Conservation (phyloP, 306 rosid genomes). For the Malus orientalis region DNA sequence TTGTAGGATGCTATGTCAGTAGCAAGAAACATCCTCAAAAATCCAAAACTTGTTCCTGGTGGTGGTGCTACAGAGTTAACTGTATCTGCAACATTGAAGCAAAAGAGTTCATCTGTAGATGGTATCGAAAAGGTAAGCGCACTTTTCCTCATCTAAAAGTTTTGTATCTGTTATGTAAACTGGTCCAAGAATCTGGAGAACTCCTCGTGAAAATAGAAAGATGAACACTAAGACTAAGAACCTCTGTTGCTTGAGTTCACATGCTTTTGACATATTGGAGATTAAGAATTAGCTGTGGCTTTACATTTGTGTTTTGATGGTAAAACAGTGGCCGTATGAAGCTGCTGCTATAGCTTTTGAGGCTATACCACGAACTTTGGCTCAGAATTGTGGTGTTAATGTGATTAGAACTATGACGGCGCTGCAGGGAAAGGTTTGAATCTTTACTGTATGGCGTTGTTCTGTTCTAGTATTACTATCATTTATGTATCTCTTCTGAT, state of each 20-base stretch:
- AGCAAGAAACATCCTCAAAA: conserved; percentile 80
- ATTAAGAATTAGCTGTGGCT: neutral
- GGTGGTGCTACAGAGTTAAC: conserved; percentile 97
- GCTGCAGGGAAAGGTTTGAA: conserved; percentile 82
- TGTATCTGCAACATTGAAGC: conserved; percentile 87
- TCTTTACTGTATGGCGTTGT: neutral
- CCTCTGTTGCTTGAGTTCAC: neutral
- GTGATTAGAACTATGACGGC: conserved; percentile 96
- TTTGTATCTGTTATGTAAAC: neutral
- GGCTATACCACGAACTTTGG: conserved; percentile 93
- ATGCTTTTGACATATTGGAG: neutral
- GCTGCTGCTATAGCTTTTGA: conserved; percentile 98
- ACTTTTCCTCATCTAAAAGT: neutral
- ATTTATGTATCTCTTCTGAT: neutral
- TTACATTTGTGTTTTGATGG: conserved; percentile 4
- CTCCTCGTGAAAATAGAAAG: neutral
- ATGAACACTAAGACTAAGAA: neutral
- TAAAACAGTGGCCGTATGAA: conserved; percentile 93
- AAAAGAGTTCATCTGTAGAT: conserved; percentile 89
- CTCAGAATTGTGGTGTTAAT: conserved; percentile 96
- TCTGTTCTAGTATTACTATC: neutral
- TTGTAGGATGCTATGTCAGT: conserved; percentile 91
- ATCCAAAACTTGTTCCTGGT: conserved; percentile 90
- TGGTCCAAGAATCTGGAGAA: neutral
- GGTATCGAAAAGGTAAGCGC: conserved; percentile 84